phyloP scores from a whole-genome alignment of 345 rosid species.

The Syzygium aromaticum region DNA sequence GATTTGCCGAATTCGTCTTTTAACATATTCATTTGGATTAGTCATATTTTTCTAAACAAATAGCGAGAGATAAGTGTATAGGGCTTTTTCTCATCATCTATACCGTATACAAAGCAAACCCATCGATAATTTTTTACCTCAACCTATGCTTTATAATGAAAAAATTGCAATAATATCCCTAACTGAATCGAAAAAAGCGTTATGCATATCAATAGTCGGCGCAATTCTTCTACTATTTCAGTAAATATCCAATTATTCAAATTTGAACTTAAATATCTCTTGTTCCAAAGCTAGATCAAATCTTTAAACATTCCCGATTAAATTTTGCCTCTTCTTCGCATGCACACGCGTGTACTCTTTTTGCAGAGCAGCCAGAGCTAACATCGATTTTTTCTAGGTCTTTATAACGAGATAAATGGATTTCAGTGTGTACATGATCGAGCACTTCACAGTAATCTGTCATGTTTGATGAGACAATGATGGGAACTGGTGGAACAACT shows the following conservation, averaged over 20 bases:
- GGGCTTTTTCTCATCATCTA: background rate
- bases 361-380: background rate
- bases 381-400: background rate
- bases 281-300: background rate
- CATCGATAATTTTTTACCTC: background rate
- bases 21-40: background rate
- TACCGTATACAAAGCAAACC: background rate
- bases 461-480: background rate
- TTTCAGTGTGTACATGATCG: background rate
- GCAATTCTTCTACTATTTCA: background rate
- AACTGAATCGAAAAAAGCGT: too few relatives aligned
- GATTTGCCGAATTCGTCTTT: background rate
- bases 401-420: background rate
- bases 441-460: background rate
- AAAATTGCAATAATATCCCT: background rate
- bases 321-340: background rate
- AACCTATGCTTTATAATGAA: background rate
- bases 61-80: background rate
- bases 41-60: background rate
- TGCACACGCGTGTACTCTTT: background rate
- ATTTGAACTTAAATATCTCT: background rate
- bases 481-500: background rate
- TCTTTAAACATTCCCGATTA: background rate
- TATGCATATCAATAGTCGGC: background rate
- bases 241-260: background rate